Evolutionary conservation across 495 filamentous ascomycete species (phyloP).

Genomic region (Podospora australis): DNA sequence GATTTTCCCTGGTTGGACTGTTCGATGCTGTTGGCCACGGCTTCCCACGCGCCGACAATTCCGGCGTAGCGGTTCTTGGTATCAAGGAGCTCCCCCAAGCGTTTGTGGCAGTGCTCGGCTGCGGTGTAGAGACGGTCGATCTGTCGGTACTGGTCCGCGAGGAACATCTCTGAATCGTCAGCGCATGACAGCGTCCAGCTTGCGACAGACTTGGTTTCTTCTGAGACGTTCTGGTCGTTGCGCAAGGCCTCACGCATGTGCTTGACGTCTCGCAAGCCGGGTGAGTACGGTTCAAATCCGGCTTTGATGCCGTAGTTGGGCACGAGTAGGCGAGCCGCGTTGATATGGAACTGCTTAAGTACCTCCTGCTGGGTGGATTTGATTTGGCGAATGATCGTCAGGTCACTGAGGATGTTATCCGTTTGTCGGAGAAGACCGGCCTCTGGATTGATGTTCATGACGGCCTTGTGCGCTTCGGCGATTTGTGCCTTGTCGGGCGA

Average conservation of each 20-base stretch:
- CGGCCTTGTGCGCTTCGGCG: conserved; percentile 9
- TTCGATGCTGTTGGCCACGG: conserved; percentile 13
- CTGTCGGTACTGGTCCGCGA: conserved; percentile 9
- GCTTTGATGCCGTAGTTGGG: conserved; percentile 6
- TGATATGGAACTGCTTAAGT: conserved; percentile 12
- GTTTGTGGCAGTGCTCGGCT: conserved; percentile 10
- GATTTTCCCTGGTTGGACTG: conserved; percentile 12
- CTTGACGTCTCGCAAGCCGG: conserved; percentile 7
- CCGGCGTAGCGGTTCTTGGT: conserved; percentile 12
- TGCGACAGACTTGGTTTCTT: conserved; percentile 2
- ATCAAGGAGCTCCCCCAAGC: conserved; percentile 8
- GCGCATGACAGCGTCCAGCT: conserved; percentile 12
- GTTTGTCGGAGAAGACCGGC: conserved; percentile 3
- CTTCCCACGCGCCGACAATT: conserved; percentile 12
- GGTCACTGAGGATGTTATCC: conserved; percentile 9
- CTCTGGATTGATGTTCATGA: conserved; percentile 12
- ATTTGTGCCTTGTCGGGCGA: conserved; percentile 14
- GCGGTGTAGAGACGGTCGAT: conserved; percentile 9
- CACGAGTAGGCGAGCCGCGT: conserved; percentile 5
- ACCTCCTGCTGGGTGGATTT: conserved; percentile 10
- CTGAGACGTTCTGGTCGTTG: neutral
- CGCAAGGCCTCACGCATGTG: conserved; percentile 6
- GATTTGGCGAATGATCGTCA: conserved; percentile 10
- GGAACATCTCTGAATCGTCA: conserved; percentile 10
- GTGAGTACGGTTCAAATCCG: neutral